phyloP scores from a whole-genome alignment of 805 yeast species.

The Candida incommunis region DNA sequence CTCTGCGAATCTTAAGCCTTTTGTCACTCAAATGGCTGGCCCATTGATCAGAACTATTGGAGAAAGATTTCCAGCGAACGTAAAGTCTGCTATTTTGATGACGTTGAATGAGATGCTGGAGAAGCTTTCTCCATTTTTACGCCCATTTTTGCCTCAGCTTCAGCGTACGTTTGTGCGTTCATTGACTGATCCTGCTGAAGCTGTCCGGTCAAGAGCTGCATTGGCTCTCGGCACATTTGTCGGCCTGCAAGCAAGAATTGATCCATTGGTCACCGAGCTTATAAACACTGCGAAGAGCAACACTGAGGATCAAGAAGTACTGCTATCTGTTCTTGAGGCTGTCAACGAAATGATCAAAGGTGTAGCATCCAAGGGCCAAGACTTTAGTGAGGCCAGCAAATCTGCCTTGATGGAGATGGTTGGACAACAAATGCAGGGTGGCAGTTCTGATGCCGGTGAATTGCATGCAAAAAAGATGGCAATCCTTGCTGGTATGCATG shows the following conservation, averaged over 20 bases:
- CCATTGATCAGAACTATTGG: slow-evolving; percentile 97
- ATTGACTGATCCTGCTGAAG: slow-evolving; percentile 63
- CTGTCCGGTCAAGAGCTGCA: slow-evolving; percentile 75
- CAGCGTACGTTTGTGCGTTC: slow-evolving; percentile 95
- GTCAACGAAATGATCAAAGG: slow-evolving; percentile 52
- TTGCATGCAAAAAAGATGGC: not conserved
- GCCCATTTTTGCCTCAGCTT: slow-evolving; percentile 94
- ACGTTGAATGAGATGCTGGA: slow-evolving; percentile 67
- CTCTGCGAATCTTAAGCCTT: slow-evolving; percentile 60
- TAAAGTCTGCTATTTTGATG: slow-evolving; percentile 82
- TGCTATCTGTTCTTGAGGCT: slow-evolving; percentile 64
- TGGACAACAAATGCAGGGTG: not conserved
- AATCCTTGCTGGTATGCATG: not conserved
- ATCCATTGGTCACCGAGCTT: slow-evolving; percentile 77
- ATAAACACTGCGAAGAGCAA: slow-evolving; percentile 55
- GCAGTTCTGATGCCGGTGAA: not conserved
- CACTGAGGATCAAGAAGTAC: slow-evolving; percentile 53
- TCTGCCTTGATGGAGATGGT: not conserved
- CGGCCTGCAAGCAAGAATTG: slow-evolving; percentile 84
- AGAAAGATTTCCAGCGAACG: slow-evolving; percentile 81
- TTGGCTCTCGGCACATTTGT: slow-evolving; percentile 78
- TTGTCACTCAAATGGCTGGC: slow-evolving; percentile 89
- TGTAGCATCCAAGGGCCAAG: not conserved
- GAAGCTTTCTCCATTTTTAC: slow-evolving; percentile 78
- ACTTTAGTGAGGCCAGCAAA: not conserved